These are phyloP conservation scores for Phoenix roebelenii DNA, from an alignment of 176 grass and related monocot species.

Conservation along the genomic window DNA sequence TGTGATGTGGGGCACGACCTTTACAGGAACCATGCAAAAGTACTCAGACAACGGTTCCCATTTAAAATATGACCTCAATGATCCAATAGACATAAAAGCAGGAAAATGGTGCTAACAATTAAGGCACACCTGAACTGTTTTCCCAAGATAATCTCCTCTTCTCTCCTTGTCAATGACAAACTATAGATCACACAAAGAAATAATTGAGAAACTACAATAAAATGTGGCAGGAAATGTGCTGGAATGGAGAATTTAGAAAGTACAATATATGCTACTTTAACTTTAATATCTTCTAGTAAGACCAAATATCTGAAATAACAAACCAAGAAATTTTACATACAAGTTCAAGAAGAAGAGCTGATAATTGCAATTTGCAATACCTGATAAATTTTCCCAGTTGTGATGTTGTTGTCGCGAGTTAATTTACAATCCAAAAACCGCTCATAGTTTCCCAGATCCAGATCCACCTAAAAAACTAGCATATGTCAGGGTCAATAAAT, in stretches of 20 bases:
- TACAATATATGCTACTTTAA: no score
- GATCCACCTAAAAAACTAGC: conserved; percentile 25
- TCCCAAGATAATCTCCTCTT: conserved; percentile 47
- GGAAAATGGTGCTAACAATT: neutral
- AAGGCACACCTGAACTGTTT: conserved; percentile 39
- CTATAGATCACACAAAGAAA: conserved; percentile 17
- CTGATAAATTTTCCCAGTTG: conserved; percentile 48
- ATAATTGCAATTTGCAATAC: conserved; percentile 7
- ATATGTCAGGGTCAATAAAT: neutral
- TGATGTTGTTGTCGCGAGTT: conserved; percentile 42
- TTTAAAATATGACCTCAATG: neutral
- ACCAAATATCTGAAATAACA: no score
- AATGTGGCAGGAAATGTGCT: conserved; percentile 7
- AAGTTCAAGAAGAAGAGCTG: neutral
- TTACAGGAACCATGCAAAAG: neutral
- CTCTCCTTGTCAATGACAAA: conserved; percentile 41
- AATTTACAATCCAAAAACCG: conserved; percentile 40
- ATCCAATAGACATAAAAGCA: neutral
- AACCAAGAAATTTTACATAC: no score
- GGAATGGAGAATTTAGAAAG: neutral
- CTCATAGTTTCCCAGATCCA: conserved; percentile 52
- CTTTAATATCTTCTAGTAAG: no score
- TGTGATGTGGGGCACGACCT: conserved; percentile 44
- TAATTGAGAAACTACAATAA: conserved; percentile 1
- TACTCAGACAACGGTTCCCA: no score